A percentile compares a stretch with the other conserved stretches of the same genome.
Evolutionary conservation across 805 yeast genomes (phyloP).

Genomic region (Suhomyces vadensis): DNA sequence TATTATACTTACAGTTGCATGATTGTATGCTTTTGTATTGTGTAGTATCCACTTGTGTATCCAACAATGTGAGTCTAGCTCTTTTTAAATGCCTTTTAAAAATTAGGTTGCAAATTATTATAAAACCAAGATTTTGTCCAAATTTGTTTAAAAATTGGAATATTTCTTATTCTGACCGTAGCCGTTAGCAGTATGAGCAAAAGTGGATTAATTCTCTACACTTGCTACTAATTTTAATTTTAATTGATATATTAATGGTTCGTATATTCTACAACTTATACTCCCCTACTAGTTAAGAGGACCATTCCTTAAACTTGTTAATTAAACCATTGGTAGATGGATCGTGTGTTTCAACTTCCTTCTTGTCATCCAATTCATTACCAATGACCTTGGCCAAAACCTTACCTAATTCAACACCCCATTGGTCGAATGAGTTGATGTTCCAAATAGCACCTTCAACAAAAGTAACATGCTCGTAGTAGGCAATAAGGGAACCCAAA

Average conservation of each 20-base stretch:
- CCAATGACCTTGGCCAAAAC: constrained; percentile 95
- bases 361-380: constrained; percentile 71
- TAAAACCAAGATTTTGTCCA: no score
- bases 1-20: no score
- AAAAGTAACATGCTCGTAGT: constrained; percentile 96
- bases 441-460: constrained; percentile 99
- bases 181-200: no score
- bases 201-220: no score
- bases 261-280: constrained; percentile 9
- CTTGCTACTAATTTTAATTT: background rate
- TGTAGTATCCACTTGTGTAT: no score
- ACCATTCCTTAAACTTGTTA: constrained; percentile 93
- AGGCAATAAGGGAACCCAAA: constrained; percentile 93
- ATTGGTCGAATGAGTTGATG: constrained; percentile 98
- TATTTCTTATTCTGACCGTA: no score
- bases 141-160: no score
- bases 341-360: constrained; percentile 70
- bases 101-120: no score
- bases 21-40: no score
- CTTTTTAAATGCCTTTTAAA: no score
- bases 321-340: constrained; percentile 89
- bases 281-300: constrained; percentile 18
- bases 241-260: background rate
- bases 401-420: constrained; percentile 99
- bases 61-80: no score